Evolutionary conservation across 805 yeast species (phyloP).

Genomic region (Lachancea kluyveri): DNA sequence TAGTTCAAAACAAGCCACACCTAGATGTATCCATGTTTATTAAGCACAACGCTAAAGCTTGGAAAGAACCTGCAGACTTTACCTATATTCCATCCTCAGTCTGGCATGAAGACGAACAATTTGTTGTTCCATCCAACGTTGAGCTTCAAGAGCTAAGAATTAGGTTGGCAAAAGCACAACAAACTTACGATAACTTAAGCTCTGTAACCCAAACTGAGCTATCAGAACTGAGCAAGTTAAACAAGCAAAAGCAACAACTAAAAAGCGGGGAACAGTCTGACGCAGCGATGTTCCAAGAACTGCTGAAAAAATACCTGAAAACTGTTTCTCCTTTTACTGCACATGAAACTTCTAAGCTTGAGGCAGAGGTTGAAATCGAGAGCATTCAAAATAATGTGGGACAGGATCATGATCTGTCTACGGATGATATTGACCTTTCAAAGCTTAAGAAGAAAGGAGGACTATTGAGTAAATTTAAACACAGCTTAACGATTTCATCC

Average conservation of each 20-base stretch:
- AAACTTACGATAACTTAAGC: constrained; percentile 24
- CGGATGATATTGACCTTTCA: constrained; percentile 42
- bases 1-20: constrained; percentile 63
- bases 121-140: constrained; percentile 50
- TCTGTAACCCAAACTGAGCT: constrained; percentile 27
- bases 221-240: constrained; percentile 27
- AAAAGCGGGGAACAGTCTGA: constrained; percentile 45
- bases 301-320: constrained; percentile 45
- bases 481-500: constrained; percentile 19
- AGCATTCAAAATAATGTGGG: constrained; percentile 82
- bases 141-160: constrained; percentile 53
- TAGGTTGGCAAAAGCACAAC: constrained; percentile 38
- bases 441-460: constrained; percentile 54
- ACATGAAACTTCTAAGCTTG: constrained; percentile 68
- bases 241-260: constrained; percentile 29
- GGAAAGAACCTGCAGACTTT: constrained; percentile 87
- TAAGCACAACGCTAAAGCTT: constrained; percentile 69
- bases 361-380: constrained; percentile 82
- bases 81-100: constrained; percentile 81
- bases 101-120: constrained; percentile 93
- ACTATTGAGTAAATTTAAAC: constrained; percentile 38
- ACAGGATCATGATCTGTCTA: constrained; percentile 55
- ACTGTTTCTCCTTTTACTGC: constrained; percentile 57
- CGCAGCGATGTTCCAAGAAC: constrained; percentile 35
- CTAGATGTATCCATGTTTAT: constrained; percentile 87